Base-by-base conservation (phyloP, 495 filamentous ascomycete genomes). In the Chaetomium fimeti region DNA sequence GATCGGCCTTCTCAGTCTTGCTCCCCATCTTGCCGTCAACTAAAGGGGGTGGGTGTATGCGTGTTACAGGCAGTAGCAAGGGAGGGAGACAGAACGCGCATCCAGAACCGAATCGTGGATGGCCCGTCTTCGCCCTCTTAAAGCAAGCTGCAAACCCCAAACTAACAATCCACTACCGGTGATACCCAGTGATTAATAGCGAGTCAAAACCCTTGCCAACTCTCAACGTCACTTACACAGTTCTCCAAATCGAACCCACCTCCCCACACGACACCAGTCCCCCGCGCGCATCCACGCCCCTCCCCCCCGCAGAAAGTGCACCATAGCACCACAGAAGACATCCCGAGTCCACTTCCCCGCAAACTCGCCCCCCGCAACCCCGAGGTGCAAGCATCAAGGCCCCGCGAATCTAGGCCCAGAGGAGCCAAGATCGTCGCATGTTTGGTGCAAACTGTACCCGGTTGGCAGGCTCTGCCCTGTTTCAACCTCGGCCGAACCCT, bases 261-360 rank as follows among this genome's bases (percentile, higher is more conserved):
- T 49, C 18, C 16, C 16, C 45, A 20, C 16, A 24, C 45, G 2
- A 4, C 20, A 24, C 11, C 20, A 24, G 8, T 49, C 12, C 45
- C 20, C 45, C 55, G 36, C 22, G 55, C 29, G 5, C 54, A 42
- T 20, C 12, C 20, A 24, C 2, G 18, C 56, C 24, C 56, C 5
- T 59, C 7, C 12, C 40, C 57, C 57, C 56, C 56, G 56, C 56
- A 58, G 12, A 36, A 36, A 11, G 32, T 7, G 7, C 20, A 38
- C 16, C 7, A 11, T n/a, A 25, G 32, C 42, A 15, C 7, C n/a
- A 5, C 7, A 15, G 42, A 45, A 16, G 7, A n/a, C 7, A 5
- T 8, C 40, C 13, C 12, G 42, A 60, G 11, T 60, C 57, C 57
- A 49, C 57, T 60, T 60, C 57, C 57, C 57, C 57, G 45, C 57